Evolutionary conservation across 2,329 filamentous ascomycete genomes (phyloP).

Genomic region (Hymenotorrendiella dingleyae): DNA sequence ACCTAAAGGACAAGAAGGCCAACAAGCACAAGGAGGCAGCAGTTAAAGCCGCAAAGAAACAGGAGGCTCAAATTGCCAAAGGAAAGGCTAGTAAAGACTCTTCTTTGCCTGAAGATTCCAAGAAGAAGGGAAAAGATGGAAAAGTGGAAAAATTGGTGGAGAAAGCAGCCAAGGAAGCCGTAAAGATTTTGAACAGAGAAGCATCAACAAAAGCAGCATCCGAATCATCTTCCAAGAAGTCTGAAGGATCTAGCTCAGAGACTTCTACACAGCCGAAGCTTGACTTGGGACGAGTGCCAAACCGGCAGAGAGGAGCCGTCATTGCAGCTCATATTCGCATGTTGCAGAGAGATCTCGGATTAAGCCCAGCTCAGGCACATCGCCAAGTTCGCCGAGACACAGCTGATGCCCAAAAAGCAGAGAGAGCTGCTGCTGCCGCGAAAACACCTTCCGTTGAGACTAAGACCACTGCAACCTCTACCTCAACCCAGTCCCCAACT

Average conservation of each 20-base stretch:
- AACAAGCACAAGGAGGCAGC: constrained; percentile 56
- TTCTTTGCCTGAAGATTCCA: constrained; percentile 39
- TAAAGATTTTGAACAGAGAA: constrained; percentile 59
- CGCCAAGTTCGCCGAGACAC: constrained; percentile 52
- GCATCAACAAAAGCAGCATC: constrained; percentile 40
- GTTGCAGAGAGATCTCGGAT: constrained; percentile 58
- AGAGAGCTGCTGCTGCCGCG: constrained; percentile 19
- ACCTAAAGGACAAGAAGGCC: constrained; percentile 85
- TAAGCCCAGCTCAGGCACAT: constrained; percentile 58
- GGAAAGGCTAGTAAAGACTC: constrained; percentile 49
- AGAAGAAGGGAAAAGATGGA: constrained; percentile 55
- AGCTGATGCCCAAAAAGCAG: constrained; percentile 27
- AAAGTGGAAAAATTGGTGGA: constrained; percentile 56
- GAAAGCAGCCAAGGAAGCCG: constrained; percentile 55
- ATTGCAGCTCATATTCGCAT: constrained; percentile 60
- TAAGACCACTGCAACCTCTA: constrained; percentile 10
- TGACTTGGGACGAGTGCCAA: constrained; percentile 41
- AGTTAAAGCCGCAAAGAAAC: constrained; percentile 49
- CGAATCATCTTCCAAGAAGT: constrained; percentile 11
- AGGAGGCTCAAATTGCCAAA: constrained; percentile 39
- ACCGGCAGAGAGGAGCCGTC: constrained; percentile 32
- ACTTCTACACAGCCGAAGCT: constrained; percentile 40
- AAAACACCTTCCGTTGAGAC: constrained; percentile 13
- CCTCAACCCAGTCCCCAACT: constrained; percentile 7
- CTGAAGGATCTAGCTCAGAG: constrained; percentile 30